These are phyloP conservation scores for Amphirosellinia nigrospora DNA, from an alignment of 495 filamentous ascomycete genomes.

Conservation along the genomic window DNA sequence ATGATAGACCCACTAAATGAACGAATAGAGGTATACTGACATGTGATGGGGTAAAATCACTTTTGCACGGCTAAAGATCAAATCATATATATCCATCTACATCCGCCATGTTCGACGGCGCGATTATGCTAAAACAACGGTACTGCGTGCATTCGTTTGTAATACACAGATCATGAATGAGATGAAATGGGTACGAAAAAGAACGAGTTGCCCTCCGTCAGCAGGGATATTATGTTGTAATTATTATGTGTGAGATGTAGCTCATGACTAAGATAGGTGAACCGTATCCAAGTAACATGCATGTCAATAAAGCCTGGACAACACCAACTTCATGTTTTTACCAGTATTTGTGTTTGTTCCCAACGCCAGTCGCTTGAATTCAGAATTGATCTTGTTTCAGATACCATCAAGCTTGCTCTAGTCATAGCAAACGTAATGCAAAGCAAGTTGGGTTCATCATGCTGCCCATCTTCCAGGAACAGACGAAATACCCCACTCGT, in stretches of 20 bases:
- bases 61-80: neutral
- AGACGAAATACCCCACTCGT: neutral
- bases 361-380: conserved; percentile 22
- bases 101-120: neutral
- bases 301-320: neutral
- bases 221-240: conserved; percentile 4
- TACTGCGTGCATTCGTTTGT: no score
- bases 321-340: neutral
- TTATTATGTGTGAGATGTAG: conserved; percentile 10
- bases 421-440: neutral
- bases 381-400: conserved; percentile 6
- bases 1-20: neutral
- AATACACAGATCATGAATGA: neutral
- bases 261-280: neutral
- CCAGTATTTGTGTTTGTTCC: conserved; percentile 13
- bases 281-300: neutral
- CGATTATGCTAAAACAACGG: neutral
- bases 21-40: neutral
- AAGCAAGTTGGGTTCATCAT: neutral
- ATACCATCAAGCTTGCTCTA: neutral
- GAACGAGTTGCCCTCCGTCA: neutral
- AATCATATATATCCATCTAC: neutral
- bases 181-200: neutral
- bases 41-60: conserved; percentile 5
- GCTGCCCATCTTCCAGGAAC: neutral